These are phyloP conservation scores for Fraxinus floribunda DNA, from an alignment of 305 asterid genomes.

Conservation along the genomic window DNA sequence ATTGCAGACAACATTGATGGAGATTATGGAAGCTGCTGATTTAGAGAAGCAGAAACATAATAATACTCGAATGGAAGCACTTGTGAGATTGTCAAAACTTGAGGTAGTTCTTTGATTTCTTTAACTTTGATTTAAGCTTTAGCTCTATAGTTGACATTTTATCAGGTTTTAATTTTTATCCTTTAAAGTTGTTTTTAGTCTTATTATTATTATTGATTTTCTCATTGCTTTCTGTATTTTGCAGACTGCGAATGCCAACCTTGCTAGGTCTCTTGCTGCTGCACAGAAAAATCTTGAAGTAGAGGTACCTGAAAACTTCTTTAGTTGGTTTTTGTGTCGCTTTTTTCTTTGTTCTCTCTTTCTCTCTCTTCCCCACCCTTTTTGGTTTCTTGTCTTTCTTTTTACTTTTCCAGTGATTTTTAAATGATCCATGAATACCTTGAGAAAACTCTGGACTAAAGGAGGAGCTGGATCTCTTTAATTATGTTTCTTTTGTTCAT, in stretches of 20 bases:
- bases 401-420: neutral
- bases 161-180: slow-evolving; percentile 9
- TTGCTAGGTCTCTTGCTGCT: slow-evolving; percentile 77
- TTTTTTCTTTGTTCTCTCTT: neutral
- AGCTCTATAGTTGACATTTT: slow-evolving; percentile 12
- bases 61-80: slow-evolving; percentile 88
- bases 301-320: slow-evolving; percentile 54
- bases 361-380: neutral
- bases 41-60: slow-evolving; percentile 91
- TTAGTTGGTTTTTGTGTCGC: neutral
- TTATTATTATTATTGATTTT: slow-evolving; percentile 1
- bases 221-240: slow-evolving; percentile 27
- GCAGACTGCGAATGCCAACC: slow-evolving; percentile 86
- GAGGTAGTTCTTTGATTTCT: slow-evolving; percentile 50
- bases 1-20: slow-evolving; percentile 84
- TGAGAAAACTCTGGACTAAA: slow-evolving; percentile 12
- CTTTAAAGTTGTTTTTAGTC: neutral
- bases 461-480: neutral
- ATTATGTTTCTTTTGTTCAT: neutral
- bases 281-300: slow-evolving; percentile 75
- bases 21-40: slow-evolving; percentile 93
- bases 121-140: slow-evolving; percentile 14
- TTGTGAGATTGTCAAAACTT: slow-evolving; percentile 66
- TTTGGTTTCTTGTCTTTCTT: slow-evolving; percentile 6
- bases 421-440: slow-evolving; percentile 12